phyloP scores from a whole-genome alignment of 116 monocot species.

The Phalaenopsis hybrid region DNA sequence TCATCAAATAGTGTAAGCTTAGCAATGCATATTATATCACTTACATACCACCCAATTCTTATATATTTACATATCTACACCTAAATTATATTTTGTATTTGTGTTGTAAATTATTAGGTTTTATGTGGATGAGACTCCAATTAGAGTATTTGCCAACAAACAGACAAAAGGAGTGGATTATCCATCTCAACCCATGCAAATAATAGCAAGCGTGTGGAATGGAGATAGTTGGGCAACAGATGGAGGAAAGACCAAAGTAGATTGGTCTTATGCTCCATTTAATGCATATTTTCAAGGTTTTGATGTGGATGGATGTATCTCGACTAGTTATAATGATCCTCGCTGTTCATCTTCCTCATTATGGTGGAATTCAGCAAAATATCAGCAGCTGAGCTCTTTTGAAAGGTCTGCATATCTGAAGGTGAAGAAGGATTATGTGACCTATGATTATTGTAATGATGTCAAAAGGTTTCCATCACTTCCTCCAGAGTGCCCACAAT shows the following conservation, averaged over 20 bases:
- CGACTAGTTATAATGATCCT: neutral
- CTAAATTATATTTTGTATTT: neutral
- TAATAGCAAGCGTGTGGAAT: slow-evolving; percentile 48
- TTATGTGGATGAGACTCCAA: slow-evolving; percentile 44
- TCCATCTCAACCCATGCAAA: slow-evolving; percentile 39
- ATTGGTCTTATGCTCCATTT: slow-evolving; percentile 46
- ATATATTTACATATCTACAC: too few species aligned
- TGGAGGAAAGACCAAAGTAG: slow-evolving; percentile 38
- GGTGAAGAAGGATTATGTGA: slow-evolving; percentile 32
- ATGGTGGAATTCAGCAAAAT: slow-evolving; percentile 35
- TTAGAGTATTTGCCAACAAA: slow-evolving; percentile 33
- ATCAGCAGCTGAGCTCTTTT: slow-evolving; percentile 4
- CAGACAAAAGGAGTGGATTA: slow-evolving; percentile 22
- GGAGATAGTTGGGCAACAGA: slow-evolving; percentile 63
- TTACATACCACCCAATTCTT: too few species aligned
- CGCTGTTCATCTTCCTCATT: slow-evolving; percentile 15
- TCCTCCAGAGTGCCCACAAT: slow-evolving; percentile 41
- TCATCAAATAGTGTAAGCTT: slow-evolving; percentile 41
- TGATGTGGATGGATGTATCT: slow-evolving; percentile 22
- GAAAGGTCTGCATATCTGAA: slow-evolving; percentile 19
- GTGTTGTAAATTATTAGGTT: slow-evolving; percentile 21
- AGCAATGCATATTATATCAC: too few species aligned
- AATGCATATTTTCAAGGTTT: slow-evolving; percentile 30
- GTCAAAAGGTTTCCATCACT: neutral
- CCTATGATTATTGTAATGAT: slow-evolving; percentile 43